Percentiles rank a stretch among this genome's conserved stretches.
Conservation (phyloP, 1,284 basidiomycete genomes). For the Melampsora americana region DNA sequence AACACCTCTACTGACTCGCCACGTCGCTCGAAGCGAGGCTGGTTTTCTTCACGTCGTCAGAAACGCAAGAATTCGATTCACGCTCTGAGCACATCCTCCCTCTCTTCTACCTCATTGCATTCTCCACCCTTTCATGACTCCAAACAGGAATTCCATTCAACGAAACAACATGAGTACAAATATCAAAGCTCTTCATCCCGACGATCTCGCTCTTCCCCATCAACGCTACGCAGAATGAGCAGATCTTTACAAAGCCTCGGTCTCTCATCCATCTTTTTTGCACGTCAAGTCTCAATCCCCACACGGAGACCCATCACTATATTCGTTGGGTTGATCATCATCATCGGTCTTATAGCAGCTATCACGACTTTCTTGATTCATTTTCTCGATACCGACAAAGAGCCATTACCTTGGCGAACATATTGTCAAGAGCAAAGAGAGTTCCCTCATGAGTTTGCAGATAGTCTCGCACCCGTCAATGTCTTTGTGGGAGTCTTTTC, state of each 20-base stretch:
- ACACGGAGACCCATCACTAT: slow-evolving; percentile 57
- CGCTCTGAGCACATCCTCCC: slow-evolving; percentile 33
- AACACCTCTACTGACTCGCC: neutral
- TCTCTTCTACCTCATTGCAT: slow-evolving; percentile 33
- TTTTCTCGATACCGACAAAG: slow-evolving; percentile 91
- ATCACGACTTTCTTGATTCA: slow-evolving; percentile 73
- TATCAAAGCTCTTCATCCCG: slow-evolving; percentile 3
- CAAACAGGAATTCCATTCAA: slow-evolving; percentile 9
- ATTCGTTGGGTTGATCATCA: slow-evolving; percentile 63
- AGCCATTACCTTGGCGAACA: slow-evolving; percentile 84
- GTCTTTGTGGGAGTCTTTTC: slow-evolving; percentile 89
- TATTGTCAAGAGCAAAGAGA: slow-evolving; percentile 64
- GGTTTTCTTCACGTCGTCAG: slow-evolving; percentile 37
- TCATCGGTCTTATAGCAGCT: slow-evolving; percentile 64
- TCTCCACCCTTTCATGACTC: slow-evolving; percentile 14
- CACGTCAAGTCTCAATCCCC: slow-evolving; percentile 58
- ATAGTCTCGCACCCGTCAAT: slow-evolving; percentile 78
- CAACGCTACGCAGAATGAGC: no score
- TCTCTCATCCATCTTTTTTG: slow-evolving; percentile 32
- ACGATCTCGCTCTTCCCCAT: slow-evolving; percentile 11
- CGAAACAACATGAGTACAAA: neutral
- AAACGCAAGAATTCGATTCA: slow-evolving; percentile 42
- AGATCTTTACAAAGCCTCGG: slow-evolving; percentile 11
- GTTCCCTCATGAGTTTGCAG: slow-evolving; percentile 58
- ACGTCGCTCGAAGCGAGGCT: slow-evolving; percentile 11